Conservation (phyloP, 2,329 filamentous ascomycete genomes). For the Xylaria sp. region DNA sequence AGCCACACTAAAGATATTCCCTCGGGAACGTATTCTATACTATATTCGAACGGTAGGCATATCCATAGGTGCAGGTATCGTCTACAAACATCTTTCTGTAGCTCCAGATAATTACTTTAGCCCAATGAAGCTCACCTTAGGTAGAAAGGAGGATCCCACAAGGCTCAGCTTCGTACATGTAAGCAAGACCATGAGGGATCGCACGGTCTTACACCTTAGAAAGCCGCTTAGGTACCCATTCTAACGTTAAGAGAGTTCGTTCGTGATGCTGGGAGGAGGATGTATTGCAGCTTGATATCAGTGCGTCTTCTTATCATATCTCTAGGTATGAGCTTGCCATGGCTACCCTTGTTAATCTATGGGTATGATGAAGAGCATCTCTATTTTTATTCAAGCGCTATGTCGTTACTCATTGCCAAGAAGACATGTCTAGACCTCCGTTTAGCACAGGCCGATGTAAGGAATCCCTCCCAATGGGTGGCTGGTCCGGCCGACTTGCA, state of each 20-base stretch:
- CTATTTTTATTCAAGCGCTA: conserved; percentile 22
- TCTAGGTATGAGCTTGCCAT: conserved; percentile 1
- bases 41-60: too few species aligned
- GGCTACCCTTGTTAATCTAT: conserved; percentile 4
- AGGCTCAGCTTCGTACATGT: not conserved
- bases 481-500: conserved; percentile 19
- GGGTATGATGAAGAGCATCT: conserved; percentile 12
- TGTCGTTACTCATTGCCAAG: conserved; percentile 5
- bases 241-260: not conserved
- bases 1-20: too few species aligned
- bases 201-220: not conserved
- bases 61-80: too few species aligned
- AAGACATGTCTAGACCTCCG: not conserved
- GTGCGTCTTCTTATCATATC: not conserved
- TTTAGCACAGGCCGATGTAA: conserved; percentile 9
- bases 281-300: not conserved
- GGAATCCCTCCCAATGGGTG: conserved; percentile 25
- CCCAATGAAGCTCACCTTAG: too few species aligned
- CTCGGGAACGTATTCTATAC: too few species aligned
- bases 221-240: not conserved
- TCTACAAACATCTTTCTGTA: too few species aligned
- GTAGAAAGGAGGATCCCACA: too few species aligned
- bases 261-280: not conserved
- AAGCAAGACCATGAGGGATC: not conserved
- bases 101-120: too few species aligned